Evolutionary conservation across 2,329 filamentous ascomycete species (phyloP).

Genomic region (Fusarium agapanthi): DNA sequence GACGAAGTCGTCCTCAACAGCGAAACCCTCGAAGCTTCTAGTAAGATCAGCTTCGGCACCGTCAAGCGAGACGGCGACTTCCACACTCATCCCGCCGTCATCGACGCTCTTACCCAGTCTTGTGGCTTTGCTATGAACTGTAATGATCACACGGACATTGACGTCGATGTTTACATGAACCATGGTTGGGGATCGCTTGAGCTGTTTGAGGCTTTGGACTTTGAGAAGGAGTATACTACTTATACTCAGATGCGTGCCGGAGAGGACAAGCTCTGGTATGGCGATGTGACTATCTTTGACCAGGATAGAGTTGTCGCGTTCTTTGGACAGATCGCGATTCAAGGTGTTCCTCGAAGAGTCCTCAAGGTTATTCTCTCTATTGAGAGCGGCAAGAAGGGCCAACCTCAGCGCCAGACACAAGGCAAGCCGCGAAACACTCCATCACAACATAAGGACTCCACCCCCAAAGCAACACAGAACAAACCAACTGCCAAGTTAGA

Average conservation of each 20-base stretch:
- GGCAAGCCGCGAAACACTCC: not conserved
- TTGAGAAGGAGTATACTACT: slow-evolving; percentile 33
- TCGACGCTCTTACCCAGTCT: slow-evolving; percentile 31
- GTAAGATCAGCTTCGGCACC: slow-evolving; percentile 29
- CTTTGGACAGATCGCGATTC: slow-evolving; percentile 46
- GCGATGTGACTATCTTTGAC: slow-evolving; percentile 65
- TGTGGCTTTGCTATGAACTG: slow-evolving; percentile 40
- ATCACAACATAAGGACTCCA: accelerated
- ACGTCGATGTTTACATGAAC: slow-evolving; percentile 34
- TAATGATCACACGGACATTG: slow-evolving; percentile 33
- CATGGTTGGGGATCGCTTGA: slow-evolving; percentile 34
- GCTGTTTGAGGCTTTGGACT: slow-evolving; percentile 28
- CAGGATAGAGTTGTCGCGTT: slow-evolving; percentile 57
- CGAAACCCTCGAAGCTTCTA: slow-evolving; percentile 19
- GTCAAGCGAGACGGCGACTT: slow-evolving; percentile 27
- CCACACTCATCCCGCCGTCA: slow-evolving; percentile 34
- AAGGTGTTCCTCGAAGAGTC: slow-evolving; percentile 31
- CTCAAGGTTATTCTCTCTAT: slow-evolving; percentile 30
- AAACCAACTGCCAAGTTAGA: not conserved
- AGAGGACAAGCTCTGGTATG: slow-evolving; percentile 40
- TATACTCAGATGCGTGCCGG: slow-evolving; percentile 33
- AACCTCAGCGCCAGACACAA: slow-evolving; percentile 8
- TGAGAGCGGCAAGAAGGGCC: slow-evolving; percentile 28
- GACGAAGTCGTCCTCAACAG: slow-evolving; percentile 35
- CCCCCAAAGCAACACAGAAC: not conserved